Evolutionary conservation across 2,329 filamentous ascomycete species (phyloP), one percentile per base, ranked within the genome.

Genomic region (Waltergamsia citrina): DNA sequence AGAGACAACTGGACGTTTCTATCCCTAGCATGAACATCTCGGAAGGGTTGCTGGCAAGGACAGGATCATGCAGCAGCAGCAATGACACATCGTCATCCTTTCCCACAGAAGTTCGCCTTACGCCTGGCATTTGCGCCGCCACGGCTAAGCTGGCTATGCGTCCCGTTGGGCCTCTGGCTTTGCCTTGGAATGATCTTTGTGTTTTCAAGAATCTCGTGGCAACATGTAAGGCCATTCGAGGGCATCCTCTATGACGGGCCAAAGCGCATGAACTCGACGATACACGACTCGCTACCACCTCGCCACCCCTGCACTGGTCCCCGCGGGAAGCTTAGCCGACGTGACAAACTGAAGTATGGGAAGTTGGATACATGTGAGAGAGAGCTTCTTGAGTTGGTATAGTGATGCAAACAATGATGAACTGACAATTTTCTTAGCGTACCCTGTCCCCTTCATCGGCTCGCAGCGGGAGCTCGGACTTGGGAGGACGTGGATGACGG

Each of bases 371-470:
- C 17, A 19, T 18, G 11, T 11, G 18, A n/a, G 14, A 44, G 22
- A 11, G 27, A 29, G 4, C 17, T 4, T 4, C 28, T 9, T 15
- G 9, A 27, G 10, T 31, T 23, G 2, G 20, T 17, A 12, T 11
- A n/a, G 17, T 6, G 11, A 25, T 25, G 9, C 23, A 9, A 25
- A 25, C n/a, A 25, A n/a, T 12, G 24, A 25, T 12, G 17, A 12
- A 20, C 36, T 25, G 18, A 25, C 18, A 33, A 11, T 12, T 7
- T 31, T 6, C 19, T 28, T 41, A 55, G 51, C 41, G 4, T 55
- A 54, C 30, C 49, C 49, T 3, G 37, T 33, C 5, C 52, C 53
- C 4, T 53, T 51, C 30, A 36, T 48, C n/a, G 53, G 52, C 22
- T 54, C 52, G 14, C 49, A 51, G 25, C 41, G 45, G 19, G 51